These are phyloP conservation scores for Monosiga brevicollis DNA, from an alignment of 78 protist genomes.

Conservation along the genomic window DNA sequence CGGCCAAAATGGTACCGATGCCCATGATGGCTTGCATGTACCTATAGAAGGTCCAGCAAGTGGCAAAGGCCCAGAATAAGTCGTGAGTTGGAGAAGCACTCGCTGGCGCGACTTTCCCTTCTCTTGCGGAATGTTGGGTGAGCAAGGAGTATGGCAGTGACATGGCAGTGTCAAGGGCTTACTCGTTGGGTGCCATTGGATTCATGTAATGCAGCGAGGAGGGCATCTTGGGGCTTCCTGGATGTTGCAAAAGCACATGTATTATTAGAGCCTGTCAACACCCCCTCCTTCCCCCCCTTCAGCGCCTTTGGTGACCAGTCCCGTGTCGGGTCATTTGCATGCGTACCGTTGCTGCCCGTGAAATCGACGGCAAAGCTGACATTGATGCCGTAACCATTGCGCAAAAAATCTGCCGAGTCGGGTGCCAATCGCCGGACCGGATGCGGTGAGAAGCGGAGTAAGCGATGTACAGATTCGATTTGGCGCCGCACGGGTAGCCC, in stretches of 20 bases:
- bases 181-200: conserved; percentile 20
- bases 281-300: not conserved
- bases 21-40: conserved; percentile 15
- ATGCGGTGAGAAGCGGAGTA: too few species aligned
- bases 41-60: not conserved
- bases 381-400: too few species aligned
- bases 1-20: conserved; percentile 24
- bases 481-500: too few species aligned
- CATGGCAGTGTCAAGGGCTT: too few species aligned
- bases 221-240: not conserved
- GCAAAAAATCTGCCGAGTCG: too few species aligned
- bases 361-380: conserved; percentile 53
- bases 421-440: too few species aligned
- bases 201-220: conserved; percentile 8
- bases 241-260: not conserved
- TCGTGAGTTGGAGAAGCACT: too few species aligned
- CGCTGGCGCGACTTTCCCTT: too few species aligned
- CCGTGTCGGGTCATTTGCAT: not conserved
- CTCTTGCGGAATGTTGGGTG: too few species aligned
- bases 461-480: too few species aligned
- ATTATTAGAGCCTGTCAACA: not conserved
- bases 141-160: too few species aligned
- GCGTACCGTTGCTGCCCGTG: conserved; percentile 60
- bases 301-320: not conserved
- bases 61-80: too few species aligned